These are phyloP conservation scores for Cadophora sp. DNA, from an alignment of 2,329 filamentous ascomycete species.

Conservation along the genomic window DNA sequence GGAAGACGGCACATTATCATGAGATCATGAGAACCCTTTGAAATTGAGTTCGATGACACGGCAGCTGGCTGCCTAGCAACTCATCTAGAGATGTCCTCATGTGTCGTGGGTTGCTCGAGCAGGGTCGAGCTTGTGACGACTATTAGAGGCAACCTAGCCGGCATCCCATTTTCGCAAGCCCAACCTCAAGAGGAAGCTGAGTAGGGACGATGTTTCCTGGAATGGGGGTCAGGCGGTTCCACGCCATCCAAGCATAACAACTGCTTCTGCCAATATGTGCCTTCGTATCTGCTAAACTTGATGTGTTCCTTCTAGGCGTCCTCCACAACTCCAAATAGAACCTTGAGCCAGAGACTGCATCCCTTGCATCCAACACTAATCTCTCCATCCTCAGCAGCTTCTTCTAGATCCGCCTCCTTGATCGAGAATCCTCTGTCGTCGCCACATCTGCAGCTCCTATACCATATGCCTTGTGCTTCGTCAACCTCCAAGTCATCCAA, in stretches of 20 bases:
- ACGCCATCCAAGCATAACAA: neutral
- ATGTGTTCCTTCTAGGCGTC: constrained; percentile 16
- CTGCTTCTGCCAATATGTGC: neutral
- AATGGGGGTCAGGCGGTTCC: neutral
- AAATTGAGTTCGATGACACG: neutral
- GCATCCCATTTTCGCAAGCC: constrained; percentile 5
- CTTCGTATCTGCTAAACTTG: neutral
- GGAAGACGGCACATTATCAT: constrained; percentile 41
- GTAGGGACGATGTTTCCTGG: neutral
- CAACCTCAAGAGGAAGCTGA: constrained; percentile 8
- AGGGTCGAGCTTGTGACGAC: neutral
- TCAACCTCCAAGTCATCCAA: constrained; percentile 68
- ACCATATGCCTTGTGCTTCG: constrained; percentile 56
- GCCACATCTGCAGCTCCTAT: constrained; percentile 66
- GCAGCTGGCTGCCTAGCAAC: neutral
- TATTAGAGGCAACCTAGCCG: neutral
- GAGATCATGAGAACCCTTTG: neutral
- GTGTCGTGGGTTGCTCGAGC: neutral
- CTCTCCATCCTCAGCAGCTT: constrained; percentile 62
- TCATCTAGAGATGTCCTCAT: neutral
- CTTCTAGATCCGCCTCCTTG: constrained; percentile 64
- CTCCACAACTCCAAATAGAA: constrained; percentile 65
- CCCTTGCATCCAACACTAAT: constrained; percentile 69
- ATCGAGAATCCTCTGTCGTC: constrained; percentile 66
- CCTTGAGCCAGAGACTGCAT: constrained; percentile 70